These are phyloP conservation scores for Avena atlantica DNA, from an alignment of 176 grass and related monocot species.

Conservation along the genomic window DNA sequence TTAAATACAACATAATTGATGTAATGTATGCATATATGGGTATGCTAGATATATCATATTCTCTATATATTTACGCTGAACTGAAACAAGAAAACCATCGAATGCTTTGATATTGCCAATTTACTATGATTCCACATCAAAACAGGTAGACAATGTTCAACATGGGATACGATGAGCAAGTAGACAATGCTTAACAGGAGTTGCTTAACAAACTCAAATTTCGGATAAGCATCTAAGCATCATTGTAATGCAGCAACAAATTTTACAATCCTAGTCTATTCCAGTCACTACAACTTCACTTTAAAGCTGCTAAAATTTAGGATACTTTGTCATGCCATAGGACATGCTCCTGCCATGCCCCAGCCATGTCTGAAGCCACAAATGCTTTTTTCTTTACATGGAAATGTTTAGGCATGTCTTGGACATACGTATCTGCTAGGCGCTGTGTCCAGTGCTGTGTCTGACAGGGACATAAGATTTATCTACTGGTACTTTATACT, in stretches of 20 bases:
- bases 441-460: too few species aligned
- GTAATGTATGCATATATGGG: too few species aligned
- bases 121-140: not conserved
- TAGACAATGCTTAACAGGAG: not conserved
- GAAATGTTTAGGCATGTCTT: too few species aligned
- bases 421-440: too few species aligned
- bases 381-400: too few species aligned
- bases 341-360: not conserved
- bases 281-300: not conserved
- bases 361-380: not conserved
- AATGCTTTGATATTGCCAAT: not conserved
- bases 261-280: not conserved
- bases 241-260: not conserved
- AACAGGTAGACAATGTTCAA: not conserved
- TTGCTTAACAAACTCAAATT: not conserved
- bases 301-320: not conserved
- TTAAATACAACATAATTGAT: not conserved
- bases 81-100: not conserved
- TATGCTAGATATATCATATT: too few species aligned
- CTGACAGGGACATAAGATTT: too few species aligned
- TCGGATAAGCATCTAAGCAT: not conserved
- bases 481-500: too few species aligned
- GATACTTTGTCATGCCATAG: not conserved
- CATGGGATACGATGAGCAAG: not conserved
- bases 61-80: not conserved